These are phyloP conservation scores for Tetracentron sinense DNA, from an alignment of 164 flowering plant species.

Conservation along the genomic window DNA sequence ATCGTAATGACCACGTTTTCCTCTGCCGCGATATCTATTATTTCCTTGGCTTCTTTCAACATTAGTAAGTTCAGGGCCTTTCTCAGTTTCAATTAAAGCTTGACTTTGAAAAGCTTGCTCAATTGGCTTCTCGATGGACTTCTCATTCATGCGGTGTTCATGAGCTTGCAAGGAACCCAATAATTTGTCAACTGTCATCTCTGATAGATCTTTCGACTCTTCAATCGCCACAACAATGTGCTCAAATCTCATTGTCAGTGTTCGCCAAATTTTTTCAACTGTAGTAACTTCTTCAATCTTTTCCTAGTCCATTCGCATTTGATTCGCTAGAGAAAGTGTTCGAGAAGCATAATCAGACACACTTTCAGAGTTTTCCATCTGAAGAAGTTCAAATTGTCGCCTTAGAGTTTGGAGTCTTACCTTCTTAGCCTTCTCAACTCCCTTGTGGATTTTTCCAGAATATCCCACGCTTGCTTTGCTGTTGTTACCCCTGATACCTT, in stretches of 20 bases:
- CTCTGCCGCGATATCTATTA: not conserved
- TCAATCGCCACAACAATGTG: too few species aligned
- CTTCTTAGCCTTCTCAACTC: not conserved
- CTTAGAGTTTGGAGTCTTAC: not conserved
- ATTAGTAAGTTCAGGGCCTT: not conserved
- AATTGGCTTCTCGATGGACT: not conserved
- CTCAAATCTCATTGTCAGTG: not conserved
- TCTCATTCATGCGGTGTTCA: not conserved
- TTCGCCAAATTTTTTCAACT: not conserved
- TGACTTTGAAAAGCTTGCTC: not conserved
- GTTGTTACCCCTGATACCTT: not conserved
- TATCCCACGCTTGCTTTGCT: not conserved
- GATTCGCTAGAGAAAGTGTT: not conserved
- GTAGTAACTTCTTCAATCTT: not conserved
- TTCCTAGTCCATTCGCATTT: not conserved
- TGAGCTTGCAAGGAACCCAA: not conserved
- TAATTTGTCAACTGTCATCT: not conserved
- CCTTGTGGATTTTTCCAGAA: not conserved
- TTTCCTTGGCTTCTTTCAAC: not conserved
- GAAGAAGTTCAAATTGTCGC: not conserved
- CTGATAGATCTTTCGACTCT: not conserved
- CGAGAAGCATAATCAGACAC: not conserved
- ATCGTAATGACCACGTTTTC: too few species aligned
- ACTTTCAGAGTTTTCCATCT: not conserved
- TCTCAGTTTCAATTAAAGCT: not conserved